Base-by-base conservation (phyloP, 495 filamentous ascomycete species). In the Lophiostoma macrostomum region DNA sequence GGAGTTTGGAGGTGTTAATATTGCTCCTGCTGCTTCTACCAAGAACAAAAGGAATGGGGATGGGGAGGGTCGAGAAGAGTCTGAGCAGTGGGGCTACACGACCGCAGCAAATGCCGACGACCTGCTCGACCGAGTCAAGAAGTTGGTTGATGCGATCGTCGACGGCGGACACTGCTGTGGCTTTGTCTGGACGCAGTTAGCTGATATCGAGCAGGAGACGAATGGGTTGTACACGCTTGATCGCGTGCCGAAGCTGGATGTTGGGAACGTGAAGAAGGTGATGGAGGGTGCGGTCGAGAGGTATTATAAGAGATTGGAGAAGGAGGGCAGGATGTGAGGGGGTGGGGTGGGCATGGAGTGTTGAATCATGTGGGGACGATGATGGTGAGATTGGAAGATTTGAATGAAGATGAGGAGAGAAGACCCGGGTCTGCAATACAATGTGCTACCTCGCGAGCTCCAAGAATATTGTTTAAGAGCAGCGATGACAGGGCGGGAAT, bases 1-100 rank as follows among this genome's bases (percentile, higher is more conserved):
- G 12, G 80, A 83, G 56, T 80, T 80, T 44, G 79, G 79, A 1
- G 80, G 80, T 5, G 76, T 83, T 8, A 82, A 81, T 54, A 80
- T 83, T 36, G 72, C 74, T 0, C 72, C 74, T 1, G 69, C 74
- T 0, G 68, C 70, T 22, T n/a, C 74, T 0, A 68, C 70, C 43
- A 67, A 67, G 24, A 24, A 49, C 2, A 19, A 6, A 7, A 20
- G 36, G 10, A 50, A 60, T 31, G 50, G 44, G 7, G 60, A 61
- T n/a, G n/a, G n/a, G n/a, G n/a, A n/a, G n/a, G n/a, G n/a, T n/a
- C n/a, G n/a, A n/a, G n/a, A n/a, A n/a, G n/a, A n/a, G n/a, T n/a
- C n/a, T n/a, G n/a, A n/a, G n/a, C n/a, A n/a, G 20, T 69, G 66
- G 66, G 66, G 66, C 24, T 69, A 69, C 40, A 69, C 62, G 1